Conservation (phyloP, 805 yeast genomes). For the Nakazawaea wyomingensis region DNA sequence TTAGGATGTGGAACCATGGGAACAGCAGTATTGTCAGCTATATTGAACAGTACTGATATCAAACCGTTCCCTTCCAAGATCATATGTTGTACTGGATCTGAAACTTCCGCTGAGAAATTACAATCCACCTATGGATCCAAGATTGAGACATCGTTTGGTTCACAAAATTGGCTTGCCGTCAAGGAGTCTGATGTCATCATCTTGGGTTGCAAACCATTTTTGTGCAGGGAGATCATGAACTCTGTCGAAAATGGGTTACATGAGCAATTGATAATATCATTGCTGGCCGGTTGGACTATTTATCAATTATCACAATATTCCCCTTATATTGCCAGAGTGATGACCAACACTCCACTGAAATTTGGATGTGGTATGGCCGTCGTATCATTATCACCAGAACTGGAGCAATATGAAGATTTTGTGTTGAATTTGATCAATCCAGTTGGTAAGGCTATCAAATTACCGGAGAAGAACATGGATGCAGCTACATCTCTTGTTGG, state of each 20-base stretch:
- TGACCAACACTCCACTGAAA: slow-evolving; percentile 97
- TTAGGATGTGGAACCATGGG: slow-evolving; percentile 97
- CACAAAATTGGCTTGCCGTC: slow-evolving; percentile 53
- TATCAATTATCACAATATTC: slow-evolving; percentile 53
- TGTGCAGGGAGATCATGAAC: slow-evolving; percentile 57
- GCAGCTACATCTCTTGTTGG: slow-evolving; percentile 95
- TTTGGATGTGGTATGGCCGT: slow-evolving; percentile 93
- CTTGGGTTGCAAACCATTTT: slow-evolving; percentile 85
- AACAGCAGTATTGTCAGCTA: slow-evolving; percentile 82
- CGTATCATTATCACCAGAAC: slow-evolving; percentile 62
- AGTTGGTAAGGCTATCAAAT: slow-evolving; percentile 59
- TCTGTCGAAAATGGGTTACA: slow-evolving; percentile 41
- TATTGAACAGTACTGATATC: slow-evolving; percentile 45
- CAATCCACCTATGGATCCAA: slow-evolving; percentile 41
- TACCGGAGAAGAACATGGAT: slow-evolving; percentile 92
- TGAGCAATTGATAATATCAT: slow-evolving; percentile 64
- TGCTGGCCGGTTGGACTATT: slow-evolving; percentile 91
- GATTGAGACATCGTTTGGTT: slow-evolving; percentile 48
- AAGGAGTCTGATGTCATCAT: slow-evolving; percentile 62
- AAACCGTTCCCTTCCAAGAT: slow-evolving; percentile 62
- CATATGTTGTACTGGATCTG: slow-evolving; percentile 69
- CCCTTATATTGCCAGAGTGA: slow-evolving; percentile 73
- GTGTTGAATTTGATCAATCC: slow-evolving; percentile 53
- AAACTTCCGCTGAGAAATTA: slow-evolving; percentile 45
- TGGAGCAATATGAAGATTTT: slow-evolving; percentile 35